Evolutionary conservation across 257 asterid genomes (phyloP), one percentile per base, ranked within the genome.

Genomic region (Capsicum pubescens): DNA sequence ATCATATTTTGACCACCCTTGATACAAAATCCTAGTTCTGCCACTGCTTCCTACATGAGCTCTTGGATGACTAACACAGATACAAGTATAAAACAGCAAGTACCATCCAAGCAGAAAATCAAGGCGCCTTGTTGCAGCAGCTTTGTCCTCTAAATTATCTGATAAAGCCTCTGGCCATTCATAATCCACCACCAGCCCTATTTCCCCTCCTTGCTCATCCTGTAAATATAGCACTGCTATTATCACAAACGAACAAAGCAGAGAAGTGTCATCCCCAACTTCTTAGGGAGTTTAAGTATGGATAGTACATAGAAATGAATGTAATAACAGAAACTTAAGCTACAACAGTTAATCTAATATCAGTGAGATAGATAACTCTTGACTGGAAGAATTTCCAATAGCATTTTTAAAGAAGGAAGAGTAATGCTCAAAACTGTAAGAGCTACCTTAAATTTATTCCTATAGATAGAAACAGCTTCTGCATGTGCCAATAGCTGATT

Each of bases 81-180:
- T 9, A 8, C 8, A 26, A 26, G 32, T 26, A 26, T 26, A 26
- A 1, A 52, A 15, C 9, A 39, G 64, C 79, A 69, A 76, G 35
- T 90, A 91, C 94, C 94, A 91, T 83, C 94, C 94, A 64, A 91
- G 88, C 89, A 89, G 93, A 87, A 91, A 91, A 88, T 89, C 94
- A 55, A 89, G 90, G 54, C 88, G 88, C 87, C 94, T 90, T 70
- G 89, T 81, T 61, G 90, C 92, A 83, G 94, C 93, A 74, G 36
- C 85, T 80, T 56, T 83, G 80, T 91, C 93, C 85, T 90, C 94
- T 82, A 71, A 81, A 16, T 80, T 81, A 55, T 88, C 89, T 57
- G 94, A 84, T 54, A 86, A 68, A 84, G 93, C 86, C 87, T 90
- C 91, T 0, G 91, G 89, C 94, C 94, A 91, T 84, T 90, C 90